Percentiles rank a stretch among this genome's conserved stretches.
These are phyloP conservation scores for Lachancea sp. DNA, from an alignment of 805 yeast genomes.

Conservation along the genomic window DNA sequence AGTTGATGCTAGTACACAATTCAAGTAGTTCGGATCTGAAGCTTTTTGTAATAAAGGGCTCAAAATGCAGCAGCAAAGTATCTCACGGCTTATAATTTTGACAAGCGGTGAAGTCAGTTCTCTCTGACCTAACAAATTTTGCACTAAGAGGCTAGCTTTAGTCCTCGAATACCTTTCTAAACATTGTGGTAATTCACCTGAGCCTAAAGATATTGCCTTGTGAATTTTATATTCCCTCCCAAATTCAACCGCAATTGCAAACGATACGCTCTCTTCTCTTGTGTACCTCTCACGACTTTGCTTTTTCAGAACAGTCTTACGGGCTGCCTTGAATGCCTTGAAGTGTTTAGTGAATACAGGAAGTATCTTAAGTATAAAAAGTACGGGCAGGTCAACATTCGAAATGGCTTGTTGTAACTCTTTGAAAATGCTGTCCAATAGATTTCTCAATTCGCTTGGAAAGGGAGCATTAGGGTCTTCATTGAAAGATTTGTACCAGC, in stretches of 20 bases:
- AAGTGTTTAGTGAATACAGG: conserved; percentile 68
- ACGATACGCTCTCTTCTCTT: conserved; percentile 30
- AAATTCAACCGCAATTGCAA: conserved; percentile 38
- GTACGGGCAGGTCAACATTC: conserved; percentile 45
- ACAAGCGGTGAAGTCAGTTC: conserved; percentile 44
- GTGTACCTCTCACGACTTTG: conserved; percentile 16
- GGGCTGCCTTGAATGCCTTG: conserved; percentile 41
- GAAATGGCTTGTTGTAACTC: conserved; percentile 39
- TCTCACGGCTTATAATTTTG: conserved; percentile 49
- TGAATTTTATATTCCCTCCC: conserved; percentile 44
- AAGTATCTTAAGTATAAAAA: conserved; percentile 50
- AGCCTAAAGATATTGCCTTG: conserved; percentile 41
- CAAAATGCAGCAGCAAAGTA: conserved; percentile 53
- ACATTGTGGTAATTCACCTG: conserved; percentile 28
- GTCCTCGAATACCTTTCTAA: conserved; percentile 46
- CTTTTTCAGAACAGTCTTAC: conserved; percentile 26
- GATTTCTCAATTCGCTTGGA: conserved; percentile 37
- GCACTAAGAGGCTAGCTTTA: conserved; percentile 37
- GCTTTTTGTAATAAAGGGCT: conserved; percentile 45
- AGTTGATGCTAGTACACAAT: conserved; percentile 51
- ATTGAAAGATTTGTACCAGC: conserved; percentile 49
- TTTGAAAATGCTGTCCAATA: conserved; percentile 38
- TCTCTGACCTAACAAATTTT: conserved; percentile 42
- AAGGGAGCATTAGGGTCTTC: conserved; percentile 30
- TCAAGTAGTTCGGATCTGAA: conserved; percentile 72